Base-by-base conservation (phyloP, 1,284 basidiomycete species). In the Tilletia setariae region DNA sequence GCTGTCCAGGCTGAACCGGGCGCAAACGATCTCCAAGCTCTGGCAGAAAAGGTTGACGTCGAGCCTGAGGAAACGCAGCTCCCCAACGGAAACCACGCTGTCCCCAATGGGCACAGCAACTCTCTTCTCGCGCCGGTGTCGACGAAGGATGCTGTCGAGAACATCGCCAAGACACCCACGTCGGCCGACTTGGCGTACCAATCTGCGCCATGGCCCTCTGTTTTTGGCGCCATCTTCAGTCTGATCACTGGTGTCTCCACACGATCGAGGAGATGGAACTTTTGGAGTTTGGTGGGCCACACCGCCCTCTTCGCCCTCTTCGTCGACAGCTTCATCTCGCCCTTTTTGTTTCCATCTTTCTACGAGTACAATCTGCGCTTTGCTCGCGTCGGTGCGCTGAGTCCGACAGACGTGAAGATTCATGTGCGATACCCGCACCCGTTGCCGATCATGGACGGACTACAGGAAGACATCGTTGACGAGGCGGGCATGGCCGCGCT, bases 291-390 rank as follows among this genome's bases (percentile, higher is more conserved):
- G 8, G 51, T 67, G 11, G 66, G 72, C 4, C 79, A 82, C 66
- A 75, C 76, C 2, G 69, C 80, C 16, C 67, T 75, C 30, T 69
- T 81, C 21, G 68, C 72, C 35, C 61, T 80, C 47, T 78, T 79
- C 65, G 68, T 81, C 53, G 80, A 82, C 72, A 71, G 74, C 64
- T 76, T 78, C 69, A 66, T 74, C 43, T 77, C 76, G 40, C 80
- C 80, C 15, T 78, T 79, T 68, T 68, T 80, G 49, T 82, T 79
- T 64, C 79, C 80, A 3, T 81, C 80, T 6, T 76, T 79, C 70
- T 76, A 71, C 70, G 79, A 78, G 30, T 74, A 77, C 70, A 74
- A 75, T 62, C 74, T 82, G 16, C 56, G 71, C 4, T 80, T 82
- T 63, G 75, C 76, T n/a, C 76, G 79, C 46, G 73, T 76, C 11